Evolutionary conservation across 75 land plant species (phyloP).

Genomic region (Azolla pinnata): DNA sequence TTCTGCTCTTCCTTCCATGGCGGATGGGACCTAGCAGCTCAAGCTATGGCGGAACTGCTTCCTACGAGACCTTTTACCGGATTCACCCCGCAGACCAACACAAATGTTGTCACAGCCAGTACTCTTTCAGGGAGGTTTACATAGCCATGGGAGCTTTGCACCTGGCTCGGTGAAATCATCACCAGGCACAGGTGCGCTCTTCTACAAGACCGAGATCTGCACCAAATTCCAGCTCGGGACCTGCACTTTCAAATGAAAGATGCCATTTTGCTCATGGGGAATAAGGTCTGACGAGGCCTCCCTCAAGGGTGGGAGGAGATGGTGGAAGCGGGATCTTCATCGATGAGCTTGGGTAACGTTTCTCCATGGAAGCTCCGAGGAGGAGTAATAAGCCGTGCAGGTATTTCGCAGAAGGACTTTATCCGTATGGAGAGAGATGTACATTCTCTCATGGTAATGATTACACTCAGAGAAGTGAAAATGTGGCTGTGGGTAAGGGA

Average conservation of each 20-base stretch:
- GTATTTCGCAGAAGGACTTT: constrained; percentile 1
- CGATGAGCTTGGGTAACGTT: too few relatives aligned
- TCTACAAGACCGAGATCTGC: constrained; percentile 11
- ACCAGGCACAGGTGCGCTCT: not conserved
- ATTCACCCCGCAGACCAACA: too few relatives aligned
- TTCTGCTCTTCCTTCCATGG: too few relatives aligned
- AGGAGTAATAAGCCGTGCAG: not conserved
- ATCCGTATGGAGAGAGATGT: constrained; percentile 5
- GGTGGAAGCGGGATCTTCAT: not conserved
- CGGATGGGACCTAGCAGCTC: too few relatives aligned
- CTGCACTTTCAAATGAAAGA: not conserved
- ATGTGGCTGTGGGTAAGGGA: not conserved
- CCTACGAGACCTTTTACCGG: too few relatives aligned
- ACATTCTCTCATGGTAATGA: constrained; percentile 5
- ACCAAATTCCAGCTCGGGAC: not conserved
- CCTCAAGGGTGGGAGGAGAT: constrained; percentile 1
- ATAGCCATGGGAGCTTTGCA: too few relatives aligned
- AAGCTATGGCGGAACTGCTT: too few relatives aligned
- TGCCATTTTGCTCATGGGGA: constrained; percentile 9
- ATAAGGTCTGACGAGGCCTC: constrained; percentile 1
- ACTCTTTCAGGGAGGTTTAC: too few relatives aligned
- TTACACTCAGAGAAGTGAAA: not conserved
- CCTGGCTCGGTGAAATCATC: not conserved
- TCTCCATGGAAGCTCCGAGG: not conserved
- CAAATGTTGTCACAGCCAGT: too few relatives aligned